Base-by-base conservation (phyloP, 2,329 filamentous ascomycete genomes). In the Penicillium decumbens region DNA sequence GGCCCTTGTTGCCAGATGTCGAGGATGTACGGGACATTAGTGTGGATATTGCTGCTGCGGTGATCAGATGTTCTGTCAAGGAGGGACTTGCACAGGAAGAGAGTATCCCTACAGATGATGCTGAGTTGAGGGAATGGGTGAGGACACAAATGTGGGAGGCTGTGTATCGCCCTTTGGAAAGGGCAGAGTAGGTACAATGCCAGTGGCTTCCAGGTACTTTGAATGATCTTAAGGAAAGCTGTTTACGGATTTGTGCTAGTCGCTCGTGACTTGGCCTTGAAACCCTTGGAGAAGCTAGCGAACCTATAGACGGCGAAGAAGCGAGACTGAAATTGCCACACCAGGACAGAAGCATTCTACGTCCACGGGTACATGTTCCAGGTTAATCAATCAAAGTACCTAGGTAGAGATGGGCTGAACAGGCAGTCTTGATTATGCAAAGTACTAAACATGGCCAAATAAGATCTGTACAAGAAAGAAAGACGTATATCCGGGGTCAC, bases 1-100 rank as follows among this genome's bases (percentile, higher is more conserved):
- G 80, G 13, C 86, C 85, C 0, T 73, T 95, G 4, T 69, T 95
- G 1, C 89, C 89, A 0, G 88, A 89, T 50, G 87, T 95, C 0
- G 80, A 81, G 4, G 77, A 84, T 30, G 89, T 92, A 8, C 76
- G 88, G 1, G 78, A 84, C 12, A 85, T 95, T 13, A 92, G 87
- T 59, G 84, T 92, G 3, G 75, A 84, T 38, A 88, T 95, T 43
- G 89, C 89, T 0, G 79, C 80, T 42, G 83, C 80, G 9, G 88
- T 95, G 8, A 88, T 95, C 54, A 79, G 78, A 59, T 78, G 83
- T 6, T 87, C 89, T 0, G 75, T 88, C 0, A 74, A 83, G 49
- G 88, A 93, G 52, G 84, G 79, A 0, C 69, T 92, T 15, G 82
- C 84, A 0, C 80, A 81, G 49, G 78, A 84, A 57, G 64, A 81